Evolutionary conservation across 441 rosid genomes (phyloP).

Genomic region (Mallotus repandus): DNA sequence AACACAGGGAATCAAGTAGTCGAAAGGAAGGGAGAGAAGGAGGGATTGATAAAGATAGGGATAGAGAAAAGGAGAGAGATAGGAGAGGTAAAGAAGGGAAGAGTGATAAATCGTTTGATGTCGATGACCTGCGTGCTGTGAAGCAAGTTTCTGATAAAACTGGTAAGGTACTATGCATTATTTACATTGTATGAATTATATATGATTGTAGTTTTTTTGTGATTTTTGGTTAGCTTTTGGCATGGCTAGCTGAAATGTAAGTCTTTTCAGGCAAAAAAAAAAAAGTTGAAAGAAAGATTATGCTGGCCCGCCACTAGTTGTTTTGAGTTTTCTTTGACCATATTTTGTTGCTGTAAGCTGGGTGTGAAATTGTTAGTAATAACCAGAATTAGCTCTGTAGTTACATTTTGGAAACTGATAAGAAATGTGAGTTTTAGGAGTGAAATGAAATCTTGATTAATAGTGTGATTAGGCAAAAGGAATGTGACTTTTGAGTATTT

Average conservation of each 20-base stretch:
- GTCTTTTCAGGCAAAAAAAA: too few species aligned
- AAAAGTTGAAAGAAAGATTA: too few species aligned
- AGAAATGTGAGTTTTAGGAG: background rate
- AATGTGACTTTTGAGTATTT: background rate
- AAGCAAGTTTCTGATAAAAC: slow-evolving; percentile 57
- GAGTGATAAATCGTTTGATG: slow-evolving; percentile 45
- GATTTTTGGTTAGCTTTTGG: background rate
- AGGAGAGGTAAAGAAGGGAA: slow-evolving; percentile 61
- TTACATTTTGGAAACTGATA: background rate
- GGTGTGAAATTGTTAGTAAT: too few species aligned
- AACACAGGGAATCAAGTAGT: slow-evolving; percentile 65
- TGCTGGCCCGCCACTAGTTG: background rate
- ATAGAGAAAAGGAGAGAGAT: slow-evolving; percentile 38
- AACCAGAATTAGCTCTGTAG: background rate
- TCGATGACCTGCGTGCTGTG: slow-evolving; percentile 39
- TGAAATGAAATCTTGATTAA: background rate
- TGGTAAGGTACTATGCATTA: slow-evolving; percentile 53
- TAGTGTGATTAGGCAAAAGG: background rate
- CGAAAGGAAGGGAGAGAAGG: slow-evolving; percentile 65
- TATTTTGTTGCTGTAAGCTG: background rate
- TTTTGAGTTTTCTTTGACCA: too few species aligned
- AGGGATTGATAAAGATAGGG: slow-evolving; percentile 44
- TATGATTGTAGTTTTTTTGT: background rate
- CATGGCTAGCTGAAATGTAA: background rate
- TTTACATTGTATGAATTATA: background rate